These are phyloP conservation scores for Gossypium longicalyx DNA, from an alignment of 345 rosid genomes.

Conservation along the genomic window DNA sequence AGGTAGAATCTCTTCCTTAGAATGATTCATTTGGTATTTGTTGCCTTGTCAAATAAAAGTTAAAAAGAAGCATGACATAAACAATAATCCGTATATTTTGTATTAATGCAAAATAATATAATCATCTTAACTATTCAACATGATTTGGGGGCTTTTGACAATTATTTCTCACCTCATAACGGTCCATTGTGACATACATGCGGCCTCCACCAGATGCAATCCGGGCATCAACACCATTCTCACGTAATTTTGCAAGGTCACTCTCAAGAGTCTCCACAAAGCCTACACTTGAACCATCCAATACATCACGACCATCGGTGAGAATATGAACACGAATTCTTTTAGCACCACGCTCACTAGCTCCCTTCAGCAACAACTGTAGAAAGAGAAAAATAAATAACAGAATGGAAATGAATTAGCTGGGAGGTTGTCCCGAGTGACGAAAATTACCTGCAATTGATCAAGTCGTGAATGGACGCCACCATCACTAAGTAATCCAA, in stretches of 20 bases:
- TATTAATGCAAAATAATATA: not conserved
- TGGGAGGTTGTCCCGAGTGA: not conserved
- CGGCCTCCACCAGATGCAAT: conserved; percentile 99
- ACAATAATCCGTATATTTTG: not conserved
- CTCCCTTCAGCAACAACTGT: conserved; percentile 84
- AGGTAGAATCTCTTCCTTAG: not conserved
- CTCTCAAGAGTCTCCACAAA: conserved; percentile 86
- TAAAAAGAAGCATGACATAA: not conserved
- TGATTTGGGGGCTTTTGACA: not conserved
- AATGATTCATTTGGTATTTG: not conserved
- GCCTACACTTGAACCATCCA: conserved; percentile 90
- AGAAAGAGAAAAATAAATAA: conserved; percentile 2
- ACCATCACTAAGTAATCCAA: conserved; percentile 93
- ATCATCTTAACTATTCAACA: not conserved
- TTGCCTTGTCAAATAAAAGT: not conserved
- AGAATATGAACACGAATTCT: conserved; percentile 87
- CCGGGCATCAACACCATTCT: conserved; percentile 79
- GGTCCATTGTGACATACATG: conserved; percentile 95
- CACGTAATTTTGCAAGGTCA: conserved; percentile 52
- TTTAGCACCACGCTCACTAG: conserved; percentile 78
- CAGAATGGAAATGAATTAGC: not conserved
- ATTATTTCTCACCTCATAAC: conserved; percentile 64
- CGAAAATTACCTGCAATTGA: conserved; percentile 60
- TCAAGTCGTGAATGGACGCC: conserved; percentile 97
- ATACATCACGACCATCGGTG: conserved; percentile 97